Evolutionary conservation across 148 eudicot species (phyloP).

Genomic region (Chenopodium suecicum): DNA sequence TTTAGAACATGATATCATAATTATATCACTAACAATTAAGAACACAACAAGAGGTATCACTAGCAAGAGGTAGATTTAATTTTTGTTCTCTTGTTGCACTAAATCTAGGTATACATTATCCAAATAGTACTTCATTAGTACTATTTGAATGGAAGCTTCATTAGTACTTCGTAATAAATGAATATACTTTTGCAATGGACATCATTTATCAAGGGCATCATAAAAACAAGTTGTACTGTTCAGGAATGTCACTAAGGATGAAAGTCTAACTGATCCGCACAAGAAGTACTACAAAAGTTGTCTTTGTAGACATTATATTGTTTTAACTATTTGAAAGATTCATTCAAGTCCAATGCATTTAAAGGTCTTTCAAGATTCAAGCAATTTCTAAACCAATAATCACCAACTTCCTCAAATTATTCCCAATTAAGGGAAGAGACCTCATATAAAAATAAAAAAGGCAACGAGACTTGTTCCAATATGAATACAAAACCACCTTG

Average conservation of each 20-base stretch:
- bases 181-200: not conserved
- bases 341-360: not conserved
- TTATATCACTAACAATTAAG: too few relatives aligned
- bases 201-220: not conserved
- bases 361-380: not conserved
- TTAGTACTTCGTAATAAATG: not conserved
- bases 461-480: not conserved
- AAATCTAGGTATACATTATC: too few relatives aligned
- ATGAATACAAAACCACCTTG: not conserved
- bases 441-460: not conserved
- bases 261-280: not conserved
- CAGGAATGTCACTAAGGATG: not conserved
- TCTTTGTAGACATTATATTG: not conserved
- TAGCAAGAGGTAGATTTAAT: too few relatives aligned
- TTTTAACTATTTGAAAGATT: not conserved
- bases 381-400: not conserved
- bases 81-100: too few relatives aligned
- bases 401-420: not conserved
- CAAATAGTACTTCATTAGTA: too few relatives aligned
- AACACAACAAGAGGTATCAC: too few relatives aligned
- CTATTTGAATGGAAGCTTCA: too few relatives aligned
- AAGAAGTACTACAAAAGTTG: not conserved
- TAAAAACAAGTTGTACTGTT: not conserved
- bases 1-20: too few relatives aligned
- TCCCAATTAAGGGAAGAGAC: not conserved